A percentile compares a stretch with the other conserved stretches of the same genome.
These are phyloP conservation scores for Lactuca saligna DNA, from an alignment of 129 eudicot species.

Conservation along the genomic window DNA sequence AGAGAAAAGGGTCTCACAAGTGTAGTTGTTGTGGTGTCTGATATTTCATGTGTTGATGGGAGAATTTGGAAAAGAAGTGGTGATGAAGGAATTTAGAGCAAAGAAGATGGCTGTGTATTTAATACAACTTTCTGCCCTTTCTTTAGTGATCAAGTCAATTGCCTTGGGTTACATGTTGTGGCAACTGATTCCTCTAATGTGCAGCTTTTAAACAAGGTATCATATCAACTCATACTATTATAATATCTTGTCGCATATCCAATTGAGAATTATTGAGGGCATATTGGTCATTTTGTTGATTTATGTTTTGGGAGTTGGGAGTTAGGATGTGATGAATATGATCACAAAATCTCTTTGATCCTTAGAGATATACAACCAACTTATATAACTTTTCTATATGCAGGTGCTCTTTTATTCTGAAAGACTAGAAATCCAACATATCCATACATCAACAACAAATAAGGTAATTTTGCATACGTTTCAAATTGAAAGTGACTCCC, in stretches of 20 bases:
- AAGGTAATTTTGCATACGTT: slow-evolving; percentile 30
- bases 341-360: too few species aligned
- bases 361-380: too few species aligned
- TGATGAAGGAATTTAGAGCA: slow-evolving; percentile 76
- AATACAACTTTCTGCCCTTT: slow-evolving; percentile 64
- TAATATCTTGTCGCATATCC: not conserved
- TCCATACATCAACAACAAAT: slow-evolving; percentile 31
- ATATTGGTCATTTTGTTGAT: not conserved
- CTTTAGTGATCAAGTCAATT: slow-evolving; percentile 47
- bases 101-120: slow-evolving; percentile 94
- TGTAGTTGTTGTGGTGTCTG: slow-evolving; percentile 49
- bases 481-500: not conserved
- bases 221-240: not conserved
- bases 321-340: not conserved
- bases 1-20: slow-evolving; percentile 23
- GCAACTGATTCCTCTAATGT: slow-evolving; percentile 78
- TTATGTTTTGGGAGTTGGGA: not conserved
- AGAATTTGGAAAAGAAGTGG: slow-evolving; percentile 41
- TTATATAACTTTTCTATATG: not conserved
- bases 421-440: slow-evolving; percentile 44
- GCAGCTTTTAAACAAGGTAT: slow-evolving; percentile 68
- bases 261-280: not conserved
- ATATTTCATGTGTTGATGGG: slow-evolving; percentile 50
- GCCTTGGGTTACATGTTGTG: slow-evolving; percentile 81
- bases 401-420: slow-evolving; percentile 52